These are phyloP conservation scores for Vanilla planifolia DNA, from an alignment of 106 monocot genomes.

Conservation along the genomic window DNA sequence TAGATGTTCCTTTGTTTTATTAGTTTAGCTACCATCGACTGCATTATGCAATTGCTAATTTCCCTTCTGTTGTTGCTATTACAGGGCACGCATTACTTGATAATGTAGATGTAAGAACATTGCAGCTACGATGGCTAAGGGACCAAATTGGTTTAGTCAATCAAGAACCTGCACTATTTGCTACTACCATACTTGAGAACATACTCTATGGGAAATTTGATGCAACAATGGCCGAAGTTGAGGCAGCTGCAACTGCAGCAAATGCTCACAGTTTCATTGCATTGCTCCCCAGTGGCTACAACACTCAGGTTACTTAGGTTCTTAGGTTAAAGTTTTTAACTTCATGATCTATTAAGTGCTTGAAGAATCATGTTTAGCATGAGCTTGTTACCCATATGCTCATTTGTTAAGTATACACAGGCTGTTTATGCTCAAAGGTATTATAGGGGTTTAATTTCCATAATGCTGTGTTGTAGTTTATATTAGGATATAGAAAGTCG, in stretches of 20 bases:
- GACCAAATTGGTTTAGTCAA: slow-evolving; percentile 97
- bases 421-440: too few relatives aligned
- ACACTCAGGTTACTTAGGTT: slow-evolving; percentile 56
- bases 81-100: slow-evolving; percentile 92
- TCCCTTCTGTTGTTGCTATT: slow-evolving; percentile 1
- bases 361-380: not conserved
- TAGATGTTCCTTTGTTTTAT: slow-evolving; percentile 11
- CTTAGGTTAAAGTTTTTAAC: not conserved
- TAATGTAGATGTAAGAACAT: slow-evolving; percentile 85
- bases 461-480: too few relatives aligned
- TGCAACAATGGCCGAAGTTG: slow-evolving; percentile 89
- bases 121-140: slow-evolving; percentile 84
- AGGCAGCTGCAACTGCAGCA: slow-evolving; percentile 83
- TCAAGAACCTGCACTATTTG: slow-evolving; percentile 98
- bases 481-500: too few relatives aligned
- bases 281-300: slow-evolving; percentile 91
- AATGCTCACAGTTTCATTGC: slow-evolving; percentile 98
- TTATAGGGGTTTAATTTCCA: too few relatives aligned
- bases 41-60: not conserved
- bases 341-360: not conserved
- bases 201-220: slow-evolving; percentile 89
- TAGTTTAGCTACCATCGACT: not conserved
- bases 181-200: slow-evolving; percentile 89
- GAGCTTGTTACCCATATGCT: not conserved
- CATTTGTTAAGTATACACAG: too few relatives aligned